Evolutionary conservation across 1,284 basidiomycete genomes (phyloP), one percentile per base, ranked within the genome.

Genomic region (Amylostereum areolatum): DNA sequence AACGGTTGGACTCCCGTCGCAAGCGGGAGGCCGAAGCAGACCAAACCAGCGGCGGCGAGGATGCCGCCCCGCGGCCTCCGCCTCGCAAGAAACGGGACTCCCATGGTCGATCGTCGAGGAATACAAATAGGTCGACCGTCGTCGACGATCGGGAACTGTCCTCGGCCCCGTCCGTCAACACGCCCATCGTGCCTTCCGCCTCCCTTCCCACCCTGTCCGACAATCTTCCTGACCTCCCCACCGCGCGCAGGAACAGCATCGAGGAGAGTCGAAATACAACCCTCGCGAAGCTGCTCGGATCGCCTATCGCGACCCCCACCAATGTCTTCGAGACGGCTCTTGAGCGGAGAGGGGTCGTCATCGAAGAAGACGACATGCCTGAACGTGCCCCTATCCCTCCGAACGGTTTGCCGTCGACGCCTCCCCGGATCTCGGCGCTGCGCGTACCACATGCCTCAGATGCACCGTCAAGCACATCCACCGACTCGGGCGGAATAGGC

Each of bases 91-190:
- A 76, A 55, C 72, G 81, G 53, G 73, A 82, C 53, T 83, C 81
- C 42, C 74, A 72, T 8, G 18, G 18, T 18, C 72, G 81, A 41
- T 72, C 74, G 31, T 83, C 83, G 2, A 67, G 34, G 18, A 10
- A 25, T 12, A 24, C 73, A 25, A 71, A 69, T 47, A 74, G 70
- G 29, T 66, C 68, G 9, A 72, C 74, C 3, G 72, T 75, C 3
- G 72, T 80, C 18, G 84, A 86, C 40, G 85, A 87, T 59, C 77
- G 81, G 11, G 85, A 86, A 49, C 70, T 76, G 49, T 54, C 75
- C 27, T 77, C 81, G 5, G 80, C 80, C 2, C 71, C 81, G 10
- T 51, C 55, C 28, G 74, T 80, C 1, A 80, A 74, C 54, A 85
- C 85, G 1, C 85, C 85, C 3, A 65, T 75, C 36, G 72, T 75